A percentile compares a stretch with the other conserved stretches of the same genome.
phyloP scores from a whole-genome alignment of 805 yeast genomes.

The Candida nonsorbophila region DNA sequence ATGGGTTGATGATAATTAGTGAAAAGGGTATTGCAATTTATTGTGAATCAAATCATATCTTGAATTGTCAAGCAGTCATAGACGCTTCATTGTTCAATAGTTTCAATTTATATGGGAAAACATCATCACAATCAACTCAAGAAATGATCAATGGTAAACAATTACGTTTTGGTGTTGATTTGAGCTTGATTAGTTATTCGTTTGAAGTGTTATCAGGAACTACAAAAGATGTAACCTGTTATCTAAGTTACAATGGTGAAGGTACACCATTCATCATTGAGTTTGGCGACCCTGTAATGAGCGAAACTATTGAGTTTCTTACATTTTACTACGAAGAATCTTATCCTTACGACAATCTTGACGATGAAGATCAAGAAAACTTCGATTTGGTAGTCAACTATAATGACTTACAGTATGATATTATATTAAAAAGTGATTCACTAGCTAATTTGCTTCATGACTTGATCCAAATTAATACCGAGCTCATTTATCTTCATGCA shows the following conservation, averaged over 20 bases:
- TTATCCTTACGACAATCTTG: constrained; percentile 18
- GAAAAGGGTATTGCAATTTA: constrained; percentile 28
- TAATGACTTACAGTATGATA: constrained; percentile 24
- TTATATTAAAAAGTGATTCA: constrained; percentile 35
- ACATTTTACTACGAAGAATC: constrained; percentile 29
- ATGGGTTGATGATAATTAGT: constrained; percentile 30
- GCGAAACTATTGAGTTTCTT: constrained; percentile 36
- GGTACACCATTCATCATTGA: constrained; percentile 35
- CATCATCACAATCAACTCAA: constrained; percentile 6
- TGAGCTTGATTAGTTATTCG: constrained; percentile 28
- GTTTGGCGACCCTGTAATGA: constrained; percentile 35
- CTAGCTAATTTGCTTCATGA: constrained; percentile 31
- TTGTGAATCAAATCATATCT: constrained; percentile 31
- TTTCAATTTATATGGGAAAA: constrained; percentile 20
- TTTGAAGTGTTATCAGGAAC: constrained; percentile 25
- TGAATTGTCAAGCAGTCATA: constrained; percentile 27
- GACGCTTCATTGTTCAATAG: constrained; percentile 32
- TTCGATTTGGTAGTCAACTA: constrained; percentile 20
- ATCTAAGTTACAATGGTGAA: constrained; percentile 31
- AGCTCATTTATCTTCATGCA: constrained; percentile 25
- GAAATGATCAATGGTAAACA: constrained; percentile 3
- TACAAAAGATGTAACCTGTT: constrained; percentile 25
- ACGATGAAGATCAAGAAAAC: constrained; percentile 12
- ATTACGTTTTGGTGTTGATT: constrained; percentile 29
- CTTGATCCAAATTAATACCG: constrained; percentile 29